phyloP scores from a whole-genome alignment of 441 rosid genomes.

The Macaranga tanarius region DNA sequence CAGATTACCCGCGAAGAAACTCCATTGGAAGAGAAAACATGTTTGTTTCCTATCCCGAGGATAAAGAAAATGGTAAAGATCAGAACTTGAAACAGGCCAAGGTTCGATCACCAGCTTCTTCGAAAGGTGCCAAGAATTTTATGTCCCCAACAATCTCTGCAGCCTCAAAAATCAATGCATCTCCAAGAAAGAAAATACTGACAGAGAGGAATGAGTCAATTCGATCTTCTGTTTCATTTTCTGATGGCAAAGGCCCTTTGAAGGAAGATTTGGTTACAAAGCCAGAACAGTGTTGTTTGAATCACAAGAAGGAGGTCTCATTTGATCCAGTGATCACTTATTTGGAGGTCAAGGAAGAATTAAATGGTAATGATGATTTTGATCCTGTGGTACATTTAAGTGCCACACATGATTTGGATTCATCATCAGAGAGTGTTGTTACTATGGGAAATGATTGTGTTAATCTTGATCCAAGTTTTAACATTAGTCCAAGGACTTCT shows the following conservation, averaged over 20 bases:
- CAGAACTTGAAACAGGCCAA: conserved; percentile 32
- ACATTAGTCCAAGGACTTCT: conserved; percentile 37
- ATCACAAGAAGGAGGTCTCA: conserved; percentile 41
- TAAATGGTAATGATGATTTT: conserved; percentile 20
- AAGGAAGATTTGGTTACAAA: conserved; percentile 26
- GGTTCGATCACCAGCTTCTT: conserved; percentile 40
- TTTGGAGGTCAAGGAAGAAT: conserved; percentile 26
- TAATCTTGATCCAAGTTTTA: conserved; percentile 45
- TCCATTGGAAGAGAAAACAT: conserved; percentile 43
- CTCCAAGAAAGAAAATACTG: conserved; percentile 76
- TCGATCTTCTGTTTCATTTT: conserved; percentile 43
- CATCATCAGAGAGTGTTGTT: conserved; percentile 10
- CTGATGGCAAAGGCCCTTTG: conserved; percentile 29
- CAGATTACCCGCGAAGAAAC: conserved; percentile 49
- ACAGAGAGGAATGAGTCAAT: conserved; percentile 54
- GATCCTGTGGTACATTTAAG: conserved; percentile 17
- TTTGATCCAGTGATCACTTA: conserved; percentile 41
- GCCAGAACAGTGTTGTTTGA: conserved; percentile 25
- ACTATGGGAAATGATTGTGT: conserved; percentile 32
- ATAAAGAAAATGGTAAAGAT: conserved; percentile 64
- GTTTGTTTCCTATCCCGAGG: conserved; percentile 35
- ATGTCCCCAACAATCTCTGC: conserved; percentile 94
- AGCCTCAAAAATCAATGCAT: conserved; percentile 63
- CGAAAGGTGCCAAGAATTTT: conserved; percentile 60
- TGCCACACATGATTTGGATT: conserved; percentile 7